Conservation (phyloP, 805 yeast species). For the Candida nonsorbophila region DNA sequence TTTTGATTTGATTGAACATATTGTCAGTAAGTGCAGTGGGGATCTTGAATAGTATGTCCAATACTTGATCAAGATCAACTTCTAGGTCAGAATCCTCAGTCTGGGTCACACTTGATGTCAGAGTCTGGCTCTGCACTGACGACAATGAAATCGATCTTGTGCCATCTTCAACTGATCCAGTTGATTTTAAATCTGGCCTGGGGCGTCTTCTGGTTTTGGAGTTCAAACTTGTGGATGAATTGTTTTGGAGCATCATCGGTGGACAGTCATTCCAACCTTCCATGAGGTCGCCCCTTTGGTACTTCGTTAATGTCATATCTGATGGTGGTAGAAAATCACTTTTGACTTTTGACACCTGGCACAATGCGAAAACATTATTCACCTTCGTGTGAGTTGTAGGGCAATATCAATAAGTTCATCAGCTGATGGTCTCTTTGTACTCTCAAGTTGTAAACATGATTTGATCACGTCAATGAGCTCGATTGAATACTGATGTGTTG, state of each 20-base stretch:
- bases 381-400: conserved; percentile 24
- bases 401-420: conserved; percentile 53
- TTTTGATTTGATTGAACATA: conserved; percentile 40
- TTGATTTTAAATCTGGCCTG: conserved; percentile 1
- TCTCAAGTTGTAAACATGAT: conserved; percentile 59
- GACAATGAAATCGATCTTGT: conserved; percentile 6
- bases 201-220: conserved; percentile 2
- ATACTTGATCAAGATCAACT: conserved; percentile 1
- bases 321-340: no score
- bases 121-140: neutral
- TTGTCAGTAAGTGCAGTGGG: conserved; percentile 30
- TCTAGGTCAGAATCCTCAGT: neutral
- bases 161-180: conserved; percentile 7
- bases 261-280: conserved; percentile 68
- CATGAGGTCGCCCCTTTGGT: conserved; percentile 32
- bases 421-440: conserved; percentile 56
- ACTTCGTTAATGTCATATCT: conserved; percentile 25
- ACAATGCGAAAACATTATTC: no score
- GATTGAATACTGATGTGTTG: conserved; percentile 45
- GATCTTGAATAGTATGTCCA: conserved; percentile 6
- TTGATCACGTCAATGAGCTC: conserved; percentile 52
- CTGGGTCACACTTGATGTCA: neutral
- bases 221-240: conserved; percentile 3
- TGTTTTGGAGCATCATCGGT: conserved; percentile 15
- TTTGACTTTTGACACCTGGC: neutral